Base-by-base conservation (phyloP, 129 eudicot genomes). In the Arctium lappa region DNA sequence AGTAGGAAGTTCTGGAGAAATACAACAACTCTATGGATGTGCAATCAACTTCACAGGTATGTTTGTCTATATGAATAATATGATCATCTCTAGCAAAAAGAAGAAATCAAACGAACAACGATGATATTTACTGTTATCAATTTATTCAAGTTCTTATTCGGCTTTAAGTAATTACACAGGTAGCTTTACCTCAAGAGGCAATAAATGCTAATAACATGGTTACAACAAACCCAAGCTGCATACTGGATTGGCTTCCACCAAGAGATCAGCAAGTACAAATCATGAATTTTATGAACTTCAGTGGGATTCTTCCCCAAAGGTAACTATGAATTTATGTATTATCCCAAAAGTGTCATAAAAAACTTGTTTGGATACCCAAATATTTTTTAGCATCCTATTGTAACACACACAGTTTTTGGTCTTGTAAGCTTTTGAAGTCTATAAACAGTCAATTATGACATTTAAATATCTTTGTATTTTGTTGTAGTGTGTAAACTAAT, bases 251-350 rank as follows among this genome's bases (percentile, higher is more conserved):
- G 97, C 84, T 93, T 42, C 95, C 92, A 44, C 90, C 86, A 5
- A 83, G 92, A 86, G 97, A 93, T 79, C 94, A 94, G 78, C 96
- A 89, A 88, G 86, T 85, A 12, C 95, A 88, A 29, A 82, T 91
- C 66, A 86, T 91, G 77, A 89, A 91, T 68, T 89, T 88, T 75
- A 73, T 92, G 87, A 91, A 83, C 69, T 92, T 89, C 39, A 88
- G 82, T 85, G 91, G 89, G 68, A 88, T 91, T 69, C 84, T 88
- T 37, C 90, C 92, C 9, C 78, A 81, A 0, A 93, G 97, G 97
- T 90, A 68, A 72, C 42, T 77, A 46, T 46, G 5, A 0, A 39
- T 39, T 2, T 0, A 46, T 46, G 15, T 46, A 46, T 10, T 46
- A 0, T 10, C 50, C 9, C 10, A 38, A 56, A 56, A 16, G 27